These are phyloP conservation scores for Podospora bellae-mahoneyi DNA, from an alignment of 495 filamentous ascomycete species.

Conservation along the genomic window DNA sequence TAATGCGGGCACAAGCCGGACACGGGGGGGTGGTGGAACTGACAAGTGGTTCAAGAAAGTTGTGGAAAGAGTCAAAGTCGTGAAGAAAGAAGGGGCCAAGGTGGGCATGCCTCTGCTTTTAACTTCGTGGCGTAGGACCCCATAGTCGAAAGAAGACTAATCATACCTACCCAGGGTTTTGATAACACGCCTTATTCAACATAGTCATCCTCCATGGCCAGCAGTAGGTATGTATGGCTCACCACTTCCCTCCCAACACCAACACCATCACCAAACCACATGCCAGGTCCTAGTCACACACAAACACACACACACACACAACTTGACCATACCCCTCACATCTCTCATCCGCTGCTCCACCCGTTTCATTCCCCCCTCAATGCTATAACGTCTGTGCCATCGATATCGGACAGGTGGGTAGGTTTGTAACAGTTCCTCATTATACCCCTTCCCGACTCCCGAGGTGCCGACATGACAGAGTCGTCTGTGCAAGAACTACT, in stretches of 20 bases:
- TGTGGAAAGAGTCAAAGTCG: too few relatives aligned
- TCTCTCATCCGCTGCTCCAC: not conserved
- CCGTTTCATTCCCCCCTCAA: slow-evolving; percentile 11
- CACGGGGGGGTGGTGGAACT: not conserved
- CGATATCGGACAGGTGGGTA: slow-evolving; percentile 6
- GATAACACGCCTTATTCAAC: too few relatives aligned
- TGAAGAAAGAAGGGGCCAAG: too few relatives aligned
- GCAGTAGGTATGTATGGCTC: not conserved
- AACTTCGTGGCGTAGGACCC: too few relatives aligned
- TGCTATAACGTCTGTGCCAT: slow-evolving; percentile 3
- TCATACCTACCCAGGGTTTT: not conserved
- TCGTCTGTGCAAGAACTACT: too few relatives aligned
- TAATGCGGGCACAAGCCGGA: not conserved
- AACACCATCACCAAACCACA: not conserved
- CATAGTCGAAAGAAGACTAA: too few relatives aligned
- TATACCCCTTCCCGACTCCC: not conserved
- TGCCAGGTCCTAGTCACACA: not conserved
- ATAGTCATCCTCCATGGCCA: too few relatives aligned
- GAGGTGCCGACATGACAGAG: not conserved
- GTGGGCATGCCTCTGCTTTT: too few relatives aligned
- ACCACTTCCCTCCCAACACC: not conserved
- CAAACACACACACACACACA: not conserved
- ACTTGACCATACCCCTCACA: not conserved
- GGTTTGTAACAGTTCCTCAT: not conserved
- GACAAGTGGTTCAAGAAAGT: too few relatives aligned